These are phyloP conservation scores for Psilocybe tampanensis DNA, from an alignment of 768 basidiomycete genomes.

Conservation along the genomic window DNA sequence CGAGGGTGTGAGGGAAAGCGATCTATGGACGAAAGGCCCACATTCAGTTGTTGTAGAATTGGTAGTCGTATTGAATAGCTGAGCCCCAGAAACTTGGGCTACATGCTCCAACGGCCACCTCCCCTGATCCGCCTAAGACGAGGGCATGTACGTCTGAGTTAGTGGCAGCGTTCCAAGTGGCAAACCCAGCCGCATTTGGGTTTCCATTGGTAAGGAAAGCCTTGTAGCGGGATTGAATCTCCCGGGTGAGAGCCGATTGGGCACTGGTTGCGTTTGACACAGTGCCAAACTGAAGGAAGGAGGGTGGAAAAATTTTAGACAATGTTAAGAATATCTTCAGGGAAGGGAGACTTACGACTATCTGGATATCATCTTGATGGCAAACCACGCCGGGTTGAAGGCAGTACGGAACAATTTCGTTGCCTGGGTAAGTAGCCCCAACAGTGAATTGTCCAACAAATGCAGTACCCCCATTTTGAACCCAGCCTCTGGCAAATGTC, in stretches of 20 bases:
- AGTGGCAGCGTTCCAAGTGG: constrained; percentile 57
- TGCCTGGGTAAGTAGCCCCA: constrained; percentile 75
- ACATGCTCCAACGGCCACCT: constrained; percentile 59
- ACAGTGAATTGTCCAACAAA: constrained; percentile 66
- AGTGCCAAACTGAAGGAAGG: constrained; percentile 52
- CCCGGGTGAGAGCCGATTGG: constrained; percentile 59
- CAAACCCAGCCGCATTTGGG: constrained; percentile 56
- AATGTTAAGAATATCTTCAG: neutral
- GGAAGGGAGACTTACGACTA: constrained; percentile 54
- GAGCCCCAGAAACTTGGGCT: constrained; percentile 69
- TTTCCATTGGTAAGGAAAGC: constrained; percentile 64
- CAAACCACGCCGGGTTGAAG: constrained; percentile 60
- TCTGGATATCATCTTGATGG: constrained; percentile 83
- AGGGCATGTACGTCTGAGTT: constrained; percentile 56
- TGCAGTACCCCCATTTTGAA: constrained; percentile 61
- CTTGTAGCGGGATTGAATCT: constrained; percentile 72
- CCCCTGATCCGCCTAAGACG: constrained; percentile 60
- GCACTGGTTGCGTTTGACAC: constrained; percentile 52
- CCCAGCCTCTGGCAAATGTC: constrained; percentile 73
- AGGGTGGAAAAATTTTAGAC: constrained; percentile 9
- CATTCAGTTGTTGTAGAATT: constrained; percentile 51
- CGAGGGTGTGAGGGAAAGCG: neutral
- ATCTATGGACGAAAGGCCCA: neutral
- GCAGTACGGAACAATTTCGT: constrained; percentile 59
- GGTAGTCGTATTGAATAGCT: constrained; percentile 70